Evolutionary conservation across 2,329 filamentous ascomycete species (phyloP).

Genomic region (Teratosphaeria gauchensis): DNA sequence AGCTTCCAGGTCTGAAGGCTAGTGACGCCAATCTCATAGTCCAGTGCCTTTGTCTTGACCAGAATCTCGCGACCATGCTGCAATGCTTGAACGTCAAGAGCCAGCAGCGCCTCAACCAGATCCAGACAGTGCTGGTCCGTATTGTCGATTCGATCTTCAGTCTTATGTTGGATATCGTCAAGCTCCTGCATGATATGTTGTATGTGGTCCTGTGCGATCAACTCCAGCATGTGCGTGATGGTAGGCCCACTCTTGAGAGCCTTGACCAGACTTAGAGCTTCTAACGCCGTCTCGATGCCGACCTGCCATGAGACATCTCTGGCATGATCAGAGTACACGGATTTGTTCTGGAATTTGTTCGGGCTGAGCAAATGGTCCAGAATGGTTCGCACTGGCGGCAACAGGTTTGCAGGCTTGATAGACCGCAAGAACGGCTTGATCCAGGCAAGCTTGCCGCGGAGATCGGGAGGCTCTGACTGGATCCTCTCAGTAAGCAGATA

Average conservation of each 20-base stretch:
- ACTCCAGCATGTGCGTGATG: conserved; percentile 20
- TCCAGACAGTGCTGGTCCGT: conserved; percentile 45
- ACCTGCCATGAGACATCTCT: conserved; percentile 54
- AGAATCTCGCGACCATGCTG: conserved; percentile 60
- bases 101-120: conserved; percentile 57
- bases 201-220: conserved; percentile 22
- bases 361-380: conserved; percentile 60
- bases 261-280: conserved; percentile 13
- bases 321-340: conserved; percentile 45
- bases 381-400: conserved; percentile 71
- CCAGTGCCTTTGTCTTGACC: conserved; percentile 49
- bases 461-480: conserved; percentile 44
- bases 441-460: conserved; percentile 64
- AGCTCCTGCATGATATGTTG: conserved; percentile 19
- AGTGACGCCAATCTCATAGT: conserved; percentile 57
- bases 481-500: conserved; percentile 48
- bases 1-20: conserved; percentile 71
- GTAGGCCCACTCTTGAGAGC: conserved; percentile 19
- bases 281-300: conserved; percentile 37
- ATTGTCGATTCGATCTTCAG: conserved; percentile 21
- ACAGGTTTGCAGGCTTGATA: conserved; percentile 63
- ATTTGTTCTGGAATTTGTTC: conserved; percentile 48
- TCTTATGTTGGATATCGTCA: conserved; percentile 21
- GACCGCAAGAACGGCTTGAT: conserved; percentile 68
- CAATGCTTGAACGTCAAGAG: conserved; percentile 62